These are phyloP conservation scores for Podosphaera fusca DNA, from an alignment of 2,329 filamentous ascomycete genomes.

Conservation along the genomic window DNA sequence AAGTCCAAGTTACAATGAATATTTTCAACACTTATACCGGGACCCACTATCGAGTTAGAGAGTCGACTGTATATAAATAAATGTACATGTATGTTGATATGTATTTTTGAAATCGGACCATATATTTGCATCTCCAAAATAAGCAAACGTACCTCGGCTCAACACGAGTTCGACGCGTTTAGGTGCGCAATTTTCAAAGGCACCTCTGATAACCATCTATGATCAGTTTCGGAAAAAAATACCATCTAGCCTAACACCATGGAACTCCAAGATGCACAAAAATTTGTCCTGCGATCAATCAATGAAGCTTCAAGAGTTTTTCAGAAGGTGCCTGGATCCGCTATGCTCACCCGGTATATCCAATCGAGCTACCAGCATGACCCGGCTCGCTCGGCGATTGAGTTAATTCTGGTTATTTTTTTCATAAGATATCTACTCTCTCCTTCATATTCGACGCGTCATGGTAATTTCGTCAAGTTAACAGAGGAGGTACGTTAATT, in stretches of 20 bases:
- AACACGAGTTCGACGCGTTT: no score
- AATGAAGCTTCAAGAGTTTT: conserved; percentile 39
- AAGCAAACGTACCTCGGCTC: no score
- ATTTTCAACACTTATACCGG: no score
- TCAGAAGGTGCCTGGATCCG: conserved; percentile 79
- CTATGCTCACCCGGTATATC: conserved; percentile 85
- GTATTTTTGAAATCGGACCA: no score
- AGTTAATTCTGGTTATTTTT: conserved; percentile 84
- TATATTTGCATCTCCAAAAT: no score
- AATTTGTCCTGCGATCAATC: conserved; percentile 27
- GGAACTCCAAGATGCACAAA: conserved; percentile 40
- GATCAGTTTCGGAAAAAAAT: no score
- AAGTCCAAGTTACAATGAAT: no score
- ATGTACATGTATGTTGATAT: no score
- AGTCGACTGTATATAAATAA: neutral
- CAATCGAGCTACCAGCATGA: conserved; percentile 96
- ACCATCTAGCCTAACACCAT: conserved; percentile 12
- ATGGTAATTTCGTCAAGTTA: conserved; percentile 71
- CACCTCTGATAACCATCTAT: no score
- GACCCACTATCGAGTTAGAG: neutral
- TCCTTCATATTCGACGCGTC: conserved; percentile 77
- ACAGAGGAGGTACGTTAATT: conserved; percentile 41
- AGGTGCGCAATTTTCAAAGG: no score
- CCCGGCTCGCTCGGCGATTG: conserved; percentile 76
- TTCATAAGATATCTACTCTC: conserved; percentile 82